Conservation (phyloP, 345 rosid species). For the Gossypium herbaceum region DNA sequence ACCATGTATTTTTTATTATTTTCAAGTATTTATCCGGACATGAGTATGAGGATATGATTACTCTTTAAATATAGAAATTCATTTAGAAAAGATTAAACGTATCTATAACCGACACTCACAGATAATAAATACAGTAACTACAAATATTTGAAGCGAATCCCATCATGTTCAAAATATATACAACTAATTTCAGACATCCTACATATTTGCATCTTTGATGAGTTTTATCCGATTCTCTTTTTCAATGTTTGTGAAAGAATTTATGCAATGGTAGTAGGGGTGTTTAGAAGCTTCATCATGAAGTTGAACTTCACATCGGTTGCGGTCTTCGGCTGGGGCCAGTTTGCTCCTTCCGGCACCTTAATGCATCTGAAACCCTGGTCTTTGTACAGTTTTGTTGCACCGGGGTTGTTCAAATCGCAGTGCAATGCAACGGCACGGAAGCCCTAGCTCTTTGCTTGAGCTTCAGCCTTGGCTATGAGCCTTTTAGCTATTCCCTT, state of each 20-base stretch:
- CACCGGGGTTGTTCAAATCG: slow-evolving; percentile 66
- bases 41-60: too few species aligned
- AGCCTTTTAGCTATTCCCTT: slow-evolving; percentile 88
- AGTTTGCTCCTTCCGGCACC: slow-evolving; percentile 76
- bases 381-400: slow-evolving; percentile 64
- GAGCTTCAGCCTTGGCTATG: slow-evolving; percentile 75
- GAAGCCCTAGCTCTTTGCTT: slow-evolving; percentile 85
- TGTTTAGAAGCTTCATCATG: slow-evolving; percentile 87
- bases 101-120: neutral
- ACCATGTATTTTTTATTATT: too few species aligned
- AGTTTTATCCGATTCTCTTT: neutral
- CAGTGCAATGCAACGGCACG: slow-evolving; percentile 80
- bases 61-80: too few species aligned
- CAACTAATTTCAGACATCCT: slow-evolving; percentile 15
- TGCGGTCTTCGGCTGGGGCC: slow-evolving; percentile 74
- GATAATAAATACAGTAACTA: neutral
- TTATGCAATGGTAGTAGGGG: slow-evolving; percentile 25
- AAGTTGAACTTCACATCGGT: slow-evolving; percentile 57
- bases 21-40: too few species aligned
- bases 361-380: slow-evolving; percentile 68
- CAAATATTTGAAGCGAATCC: neutral
- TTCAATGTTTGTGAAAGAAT: slow-evolving; percentile 21
- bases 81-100: too few species aligned
- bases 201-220: neutral
- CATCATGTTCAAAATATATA: slow-evolving; percentile 4